phyloP scores from a whole-genome alignment of 1,139 yeast genomes.

The Citeromyces hawaiiensis region DNA sequence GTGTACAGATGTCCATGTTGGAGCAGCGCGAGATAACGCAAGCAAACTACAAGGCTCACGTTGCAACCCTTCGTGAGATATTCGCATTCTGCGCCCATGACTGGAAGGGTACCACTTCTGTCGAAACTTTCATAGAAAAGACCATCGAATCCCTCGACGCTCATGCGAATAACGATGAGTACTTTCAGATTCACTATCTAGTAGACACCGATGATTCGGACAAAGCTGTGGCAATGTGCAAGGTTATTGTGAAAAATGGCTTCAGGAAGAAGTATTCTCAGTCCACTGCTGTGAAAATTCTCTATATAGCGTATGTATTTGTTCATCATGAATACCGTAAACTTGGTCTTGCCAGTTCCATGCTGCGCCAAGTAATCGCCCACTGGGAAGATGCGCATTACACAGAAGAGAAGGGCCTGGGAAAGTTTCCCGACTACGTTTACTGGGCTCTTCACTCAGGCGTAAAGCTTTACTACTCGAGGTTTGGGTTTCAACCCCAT shows the following conservation, averaged over 20 bases:
- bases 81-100: not conserved
- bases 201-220: not conserved
- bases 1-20: not conserved
- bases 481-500: not conserved
- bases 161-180: not conserved
- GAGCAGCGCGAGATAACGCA: not conserved
- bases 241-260: not conserved
- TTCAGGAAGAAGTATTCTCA: not conserved
- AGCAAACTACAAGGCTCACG: not conserved
- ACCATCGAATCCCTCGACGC: not conserved
- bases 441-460: conserved; percentile 1
- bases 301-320: not conserved
- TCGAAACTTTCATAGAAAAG: not conserved
- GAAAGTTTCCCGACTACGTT: not conserved
- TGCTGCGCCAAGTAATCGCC: not conserved
- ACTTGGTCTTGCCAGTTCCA: not conserved
- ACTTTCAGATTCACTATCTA: not conserved
- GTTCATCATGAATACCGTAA: not conserved
- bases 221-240: not conserved
- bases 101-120: not conserved
- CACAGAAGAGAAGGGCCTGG: not conserved
- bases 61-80: not conserved
- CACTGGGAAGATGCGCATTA: not conserved
- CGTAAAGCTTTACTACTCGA: not conserved
- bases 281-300: not conserved